Evolutionary conservation across 2,329 filamentous ascomycete species (phyloP).

Genomic region (Myriosclerotinia curreyana): DNA sequence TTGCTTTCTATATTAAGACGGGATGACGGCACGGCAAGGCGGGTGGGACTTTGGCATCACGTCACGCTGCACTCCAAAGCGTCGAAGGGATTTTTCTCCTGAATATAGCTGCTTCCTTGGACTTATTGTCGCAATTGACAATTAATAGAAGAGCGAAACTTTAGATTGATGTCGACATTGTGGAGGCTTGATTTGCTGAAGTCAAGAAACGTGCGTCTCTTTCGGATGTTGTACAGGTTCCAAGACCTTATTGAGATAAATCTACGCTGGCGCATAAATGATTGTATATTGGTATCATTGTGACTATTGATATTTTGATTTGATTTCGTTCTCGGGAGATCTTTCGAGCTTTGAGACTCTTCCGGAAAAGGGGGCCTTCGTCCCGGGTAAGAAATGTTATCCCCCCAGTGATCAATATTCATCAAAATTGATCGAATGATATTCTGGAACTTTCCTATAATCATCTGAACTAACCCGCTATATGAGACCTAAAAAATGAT

Average conservation of each 20-base stretch:
- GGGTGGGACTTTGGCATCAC: neutral
- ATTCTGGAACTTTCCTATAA: neutral
- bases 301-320: neutral
- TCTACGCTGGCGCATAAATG: neutral
- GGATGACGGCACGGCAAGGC: constrained; percentile 15
- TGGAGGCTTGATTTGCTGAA: neutral
- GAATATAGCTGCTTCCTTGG: neutral
- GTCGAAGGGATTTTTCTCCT: neutral
- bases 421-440: too few species aligned
- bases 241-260: neutral
- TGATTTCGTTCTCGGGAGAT: neutral
- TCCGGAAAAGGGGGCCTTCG: neutral
- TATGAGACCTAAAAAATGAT: neutral
- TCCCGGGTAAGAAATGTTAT: neutral
- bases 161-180: neutral
- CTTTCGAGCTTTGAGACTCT: neutral
- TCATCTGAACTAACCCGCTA: too few species aligned
- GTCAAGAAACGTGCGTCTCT: neutral
- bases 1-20: constrained; percentile 3
- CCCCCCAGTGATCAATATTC: too few species aligned
- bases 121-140: neutral
- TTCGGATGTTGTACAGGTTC: neutral
- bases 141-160: neutral
- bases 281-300: neutral
- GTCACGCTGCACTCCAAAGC: neutral